Conservation (phyloP, 73 alveolate genomes). For the Strombidium stylifer region DNA sequence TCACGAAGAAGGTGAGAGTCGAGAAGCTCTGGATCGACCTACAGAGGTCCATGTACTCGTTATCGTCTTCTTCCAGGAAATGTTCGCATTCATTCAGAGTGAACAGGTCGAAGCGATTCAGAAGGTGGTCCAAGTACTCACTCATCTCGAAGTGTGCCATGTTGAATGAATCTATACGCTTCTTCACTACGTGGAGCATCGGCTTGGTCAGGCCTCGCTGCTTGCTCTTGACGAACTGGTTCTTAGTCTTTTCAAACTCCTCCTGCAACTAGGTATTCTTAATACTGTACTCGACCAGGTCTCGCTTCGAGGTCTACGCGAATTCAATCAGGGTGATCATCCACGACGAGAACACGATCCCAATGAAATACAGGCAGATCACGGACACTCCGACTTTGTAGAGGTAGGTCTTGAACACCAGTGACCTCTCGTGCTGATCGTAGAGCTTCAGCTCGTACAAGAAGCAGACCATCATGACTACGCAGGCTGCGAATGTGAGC, state of each 20-base stretch:
- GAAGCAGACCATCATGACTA: constrained; percentile 24
- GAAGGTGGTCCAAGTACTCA: not conserved
- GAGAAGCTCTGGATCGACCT: constrained; percentile 17
- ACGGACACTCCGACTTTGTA: constrained; percentile 21
- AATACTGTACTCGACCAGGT: not conserved
- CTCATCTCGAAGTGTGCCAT: not conserved
- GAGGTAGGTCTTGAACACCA: constrained; percentile 9
- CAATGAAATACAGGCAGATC: not conserved
- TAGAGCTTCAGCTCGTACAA: constrained; percentile 20
- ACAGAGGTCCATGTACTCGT: constrained; percentile 10
- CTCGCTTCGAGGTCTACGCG: not conserved
- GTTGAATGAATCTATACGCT: not conserved
- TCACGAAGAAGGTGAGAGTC: constrained; percentile 12
- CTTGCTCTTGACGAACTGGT: not conserved
- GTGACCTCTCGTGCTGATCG: constrained; percentile 9
- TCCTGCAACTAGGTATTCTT: not conserved
- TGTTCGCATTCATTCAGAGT: constrained; percentile 9
- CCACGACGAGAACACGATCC: constrained; percentile 26
- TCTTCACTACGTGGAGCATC: not conserved
- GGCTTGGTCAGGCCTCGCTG: not conserved
- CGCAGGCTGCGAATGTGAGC: constrained; percentile 19
- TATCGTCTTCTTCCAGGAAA: constrained; percentile 18
- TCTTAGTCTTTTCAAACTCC: not conserved
- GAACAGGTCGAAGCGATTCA: constrained; percentile 11
- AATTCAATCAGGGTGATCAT: constrained; percentile 3